Evolutionary conservation across 345 rosid species (phyloP).

Genomic region (Arabidopsis suecica): DNA sequence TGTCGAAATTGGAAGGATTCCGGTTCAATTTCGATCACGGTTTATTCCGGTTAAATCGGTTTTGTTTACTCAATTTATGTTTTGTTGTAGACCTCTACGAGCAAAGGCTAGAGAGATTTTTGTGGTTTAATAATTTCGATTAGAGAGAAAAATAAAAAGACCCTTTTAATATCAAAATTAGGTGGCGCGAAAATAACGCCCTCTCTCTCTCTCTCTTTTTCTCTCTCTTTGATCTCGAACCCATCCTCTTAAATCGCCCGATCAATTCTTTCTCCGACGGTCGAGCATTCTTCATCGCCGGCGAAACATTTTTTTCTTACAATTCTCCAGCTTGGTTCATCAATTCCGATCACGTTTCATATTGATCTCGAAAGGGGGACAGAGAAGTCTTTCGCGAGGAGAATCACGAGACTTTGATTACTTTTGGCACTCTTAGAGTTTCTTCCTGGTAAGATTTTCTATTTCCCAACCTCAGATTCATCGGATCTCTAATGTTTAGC

Average conservation of each 20-base stretch:
- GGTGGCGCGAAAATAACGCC: slow-evolving; percentile 89
- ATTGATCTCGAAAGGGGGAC: slow-evolving; percentile 26
- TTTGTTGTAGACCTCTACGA: no score
- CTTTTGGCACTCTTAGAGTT: background rate
- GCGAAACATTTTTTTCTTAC: background rate
- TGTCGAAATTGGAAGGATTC: background rate
- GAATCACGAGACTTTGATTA: slow-evolving; percentile 17
- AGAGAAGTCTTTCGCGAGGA: background rate
- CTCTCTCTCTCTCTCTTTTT: slow-evolving; percentile 26
- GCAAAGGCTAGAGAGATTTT: no score
- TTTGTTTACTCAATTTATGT: background rate
- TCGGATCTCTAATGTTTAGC: slow-evolving; percentile 34
- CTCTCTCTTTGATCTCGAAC: slow-evolving; percentile 39
- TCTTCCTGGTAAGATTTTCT: slow-evolving; percentile 26
- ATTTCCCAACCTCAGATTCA: background rate
- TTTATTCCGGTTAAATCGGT: background rate
- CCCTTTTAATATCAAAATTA: slow-evolving; percentile 44
- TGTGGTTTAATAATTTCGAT: no score
- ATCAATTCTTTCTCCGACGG: slow-evolving; percentile 35
- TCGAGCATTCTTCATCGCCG: slow-evolving; percentile 29
- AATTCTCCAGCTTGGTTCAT: background rate
- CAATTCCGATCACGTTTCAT: slow-evolving; percentile 15
- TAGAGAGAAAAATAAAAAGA: slow-evolving; percentile 12
- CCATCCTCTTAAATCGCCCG: slow-evolving; percentile 25
- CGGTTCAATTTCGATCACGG: background rate